Base-by-base conservation (phyloP, 257 asterid genomes). In the Solanum corneliomulleri region DNA sequence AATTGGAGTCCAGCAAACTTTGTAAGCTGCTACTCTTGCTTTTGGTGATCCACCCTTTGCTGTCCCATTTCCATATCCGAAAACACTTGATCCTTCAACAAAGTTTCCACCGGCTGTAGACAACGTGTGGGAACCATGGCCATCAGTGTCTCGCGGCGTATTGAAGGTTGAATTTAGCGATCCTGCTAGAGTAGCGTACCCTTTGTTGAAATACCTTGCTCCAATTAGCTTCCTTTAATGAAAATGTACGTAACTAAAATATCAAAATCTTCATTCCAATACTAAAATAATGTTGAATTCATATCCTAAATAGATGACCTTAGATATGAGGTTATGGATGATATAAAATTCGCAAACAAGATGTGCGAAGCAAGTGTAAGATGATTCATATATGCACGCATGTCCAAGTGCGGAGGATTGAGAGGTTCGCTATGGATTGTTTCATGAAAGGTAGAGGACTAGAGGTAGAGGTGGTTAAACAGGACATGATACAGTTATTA, bases 1-100 rank as follows among this genome's bases (percentile, higher is more conserved):
- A 23, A 92, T 89, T 3, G 98, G 97, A 68, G 99, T 94, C 95
- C 95, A 95, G 89, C 99, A 96, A 37, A 96, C 99, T 91, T 92
- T 95, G 92, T 96, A 96, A 39, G 99, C 98, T n/a, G 98, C 98
- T 44, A 96, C 98, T 62, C 99, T 89, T 84, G 99, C 98, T 89
- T 86, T 92, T 3, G 99, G 99, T 0, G 99, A 96, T 39, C 99
- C 99, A 3, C 99, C 99, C 88, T 95, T 95, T 18, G 98, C 99
- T 37, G 98, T 95, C 33, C 99, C 99, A 2, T 94, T 94, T 80
- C 98, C 99, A 9, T 88, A 91, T 44, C 98, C 98, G 7, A 95
- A 93, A 44, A 97, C 94, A 86, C 81, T 95, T 39, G 98, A 95
- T 42, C 91, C 92, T 2, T 90, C 56, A 20, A 95, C 98, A 29